phyloP scores from a whole-genome alignment of 78 protist species.

The Dictyostelium capitatum region DNA sequence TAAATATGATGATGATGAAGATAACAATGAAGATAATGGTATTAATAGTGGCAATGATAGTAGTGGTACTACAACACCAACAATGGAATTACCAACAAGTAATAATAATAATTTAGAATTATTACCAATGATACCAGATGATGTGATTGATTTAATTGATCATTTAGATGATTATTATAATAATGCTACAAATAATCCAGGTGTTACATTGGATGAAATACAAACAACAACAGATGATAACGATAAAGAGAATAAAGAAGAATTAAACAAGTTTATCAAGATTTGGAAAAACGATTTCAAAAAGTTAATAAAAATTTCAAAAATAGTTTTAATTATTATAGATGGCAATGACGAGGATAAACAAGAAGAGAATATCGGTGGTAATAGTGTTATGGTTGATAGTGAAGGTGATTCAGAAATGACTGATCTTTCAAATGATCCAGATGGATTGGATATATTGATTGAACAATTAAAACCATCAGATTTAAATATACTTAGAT shows the following conservation, averaged over 20 bases:
- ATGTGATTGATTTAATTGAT: slow-evolving; percentile 52
- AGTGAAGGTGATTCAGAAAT: slow-evolving; percentile 22
- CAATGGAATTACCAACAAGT: neutral
- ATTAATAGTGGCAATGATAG: neutral
- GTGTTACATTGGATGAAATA: neutral
- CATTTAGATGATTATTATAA: slow-evolving; percentile 47
- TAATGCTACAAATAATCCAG: neutral
- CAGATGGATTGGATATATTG: neutral
- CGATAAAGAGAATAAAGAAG: neutral
- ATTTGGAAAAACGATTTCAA: slow-evolving; percentile 13
- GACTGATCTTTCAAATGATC: neutral
- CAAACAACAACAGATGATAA: neutral
- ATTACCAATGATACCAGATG: slow-evolving; percentile 26
- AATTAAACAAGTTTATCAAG: neutral
- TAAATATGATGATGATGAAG: neutral
- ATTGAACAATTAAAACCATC: neutral
- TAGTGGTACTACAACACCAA: neutral
- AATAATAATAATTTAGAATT: neutral
- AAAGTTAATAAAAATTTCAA: neutral
- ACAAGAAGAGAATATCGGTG: neutral
- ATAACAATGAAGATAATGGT: too few relatives aligned
- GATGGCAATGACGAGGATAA: neutral
- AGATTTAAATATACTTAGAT: slow-evolving; percentile 37
- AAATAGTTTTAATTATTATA: neutral
- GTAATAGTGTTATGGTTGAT: neutral